Conservation (phyloP, 1,284 basidiomycete genomes). For the Ceraceosorus guamensis region DNA sequence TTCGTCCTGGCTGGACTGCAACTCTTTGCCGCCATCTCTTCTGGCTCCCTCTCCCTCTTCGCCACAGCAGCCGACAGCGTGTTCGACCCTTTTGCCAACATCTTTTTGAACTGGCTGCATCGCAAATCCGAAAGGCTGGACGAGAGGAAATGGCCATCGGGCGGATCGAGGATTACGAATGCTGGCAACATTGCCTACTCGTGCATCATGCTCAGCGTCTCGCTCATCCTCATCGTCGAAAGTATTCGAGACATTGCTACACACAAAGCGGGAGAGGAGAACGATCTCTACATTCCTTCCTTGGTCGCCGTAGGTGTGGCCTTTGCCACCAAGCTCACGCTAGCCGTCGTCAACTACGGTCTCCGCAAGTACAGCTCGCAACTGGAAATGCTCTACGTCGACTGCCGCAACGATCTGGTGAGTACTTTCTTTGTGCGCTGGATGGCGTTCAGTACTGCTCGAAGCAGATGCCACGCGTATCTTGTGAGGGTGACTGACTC, state of each 20-base stretch:
- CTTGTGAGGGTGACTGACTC: too few relatives aligned
- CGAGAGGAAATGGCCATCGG: conserved; percentile 77
- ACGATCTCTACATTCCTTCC: conserved; percentile 71
- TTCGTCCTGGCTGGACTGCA: conserved; percentile 54
- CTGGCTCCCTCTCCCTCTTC: conserved; percentile 75
- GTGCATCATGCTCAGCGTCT: conserved; percentile 72
- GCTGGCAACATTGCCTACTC: conserved; percentile 63
- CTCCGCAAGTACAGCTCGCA: conserved; percentile 75
- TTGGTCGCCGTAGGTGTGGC: conserved; percentile 75
- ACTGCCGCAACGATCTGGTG: conserved; percentile 67
- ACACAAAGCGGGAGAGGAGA: conserved; percentile 56
- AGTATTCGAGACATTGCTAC: conserved; percentile 65
- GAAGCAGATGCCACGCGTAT: too few relatives aligned
- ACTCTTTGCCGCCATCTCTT: conserved; percentile 71
- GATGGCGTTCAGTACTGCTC: background rate
- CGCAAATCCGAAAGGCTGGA: conserved; percentile 67
- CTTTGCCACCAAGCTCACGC: conserved; percentile 71
- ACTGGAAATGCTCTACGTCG: conserved; percentile 87
- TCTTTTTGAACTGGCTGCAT: conserved; percentile 76
- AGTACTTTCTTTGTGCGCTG: conserved; percentile 1
- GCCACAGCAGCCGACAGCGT: conserved; percentile 82
- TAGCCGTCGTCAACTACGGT: conserved; percentile 80
- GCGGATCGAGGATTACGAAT: conserved; percentile 72
- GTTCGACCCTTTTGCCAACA: conserved; percentile 81
- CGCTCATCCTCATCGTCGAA: conserved; percentile 76